phyloP scores from a whole-genome alignment of 2,329 filamentous ascomycete genomes.

The Tolypocladium pustulatum region DNA sequence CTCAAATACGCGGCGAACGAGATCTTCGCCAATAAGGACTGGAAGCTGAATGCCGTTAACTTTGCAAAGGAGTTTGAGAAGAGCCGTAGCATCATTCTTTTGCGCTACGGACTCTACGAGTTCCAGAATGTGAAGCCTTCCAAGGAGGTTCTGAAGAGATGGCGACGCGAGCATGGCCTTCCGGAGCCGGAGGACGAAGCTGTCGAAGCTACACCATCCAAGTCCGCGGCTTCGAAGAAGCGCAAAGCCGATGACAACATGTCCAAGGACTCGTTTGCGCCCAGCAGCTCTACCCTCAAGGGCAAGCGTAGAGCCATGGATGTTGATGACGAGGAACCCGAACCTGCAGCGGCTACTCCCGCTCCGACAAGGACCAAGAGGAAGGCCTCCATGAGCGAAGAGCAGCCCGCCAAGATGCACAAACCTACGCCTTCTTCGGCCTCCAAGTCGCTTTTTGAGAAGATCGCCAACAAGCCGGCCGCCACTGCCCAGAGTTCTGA shows the following conservation, averaged over 20 bases:
- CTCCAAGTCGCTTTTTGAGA: conserved; percentile 42
- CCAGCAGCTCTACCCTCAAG: conserved; percentile 23
- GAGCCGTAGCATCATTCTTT: conserved; percentile 49
- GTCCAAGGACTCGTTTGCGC: conserved; percentile 24
- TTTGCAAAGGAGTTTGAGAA: conserved; percentile 57
- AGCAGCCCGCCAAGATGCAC: conserved; percentile 39
- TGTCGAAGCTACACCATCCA: conserved; percentile 16
- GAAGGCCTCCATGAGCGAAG: conserved; percentile 34
- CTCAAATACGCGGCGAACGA: conserved; percentile 52
- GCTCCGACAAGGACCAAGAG: conserved; percentile 38
- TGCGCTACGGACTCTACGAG: conserved; percentile 51
- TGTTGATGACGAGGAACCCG: conserved; percentile 24
- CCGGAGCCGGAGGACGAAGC: conserved; percentile 38
- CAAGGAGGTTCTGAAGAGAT: conserved; percentile 45
- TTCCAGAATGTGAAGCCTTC: conserved; percentile 53
- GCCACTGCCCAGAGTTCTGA: conserved; percentile 15
- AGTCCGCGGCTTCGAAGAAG: conserved; percentile 30
- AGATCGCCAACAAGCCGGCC: conserved; percentile 40
- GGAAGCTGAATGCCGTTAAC: conserved; percentile 52
- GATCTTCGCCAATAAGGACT: conserved; percentile 49
- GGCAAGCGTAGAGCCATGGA: conserved; percentile 40
- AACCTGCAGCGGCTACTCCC: conserved; percentile 16
- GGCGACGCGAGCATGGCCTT: conserved; percentile 46
- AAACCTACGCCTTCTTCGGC: conserved; percentile 43
- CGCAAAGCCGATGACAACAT: conserved; percentile 47